Percentiles rank a stretch among this genome's conserved stretches.
Evolutionary conservation across 1,284 basidiomycete species (phyloP).

Genomic region (Sporisorium graminicola): DNA sequence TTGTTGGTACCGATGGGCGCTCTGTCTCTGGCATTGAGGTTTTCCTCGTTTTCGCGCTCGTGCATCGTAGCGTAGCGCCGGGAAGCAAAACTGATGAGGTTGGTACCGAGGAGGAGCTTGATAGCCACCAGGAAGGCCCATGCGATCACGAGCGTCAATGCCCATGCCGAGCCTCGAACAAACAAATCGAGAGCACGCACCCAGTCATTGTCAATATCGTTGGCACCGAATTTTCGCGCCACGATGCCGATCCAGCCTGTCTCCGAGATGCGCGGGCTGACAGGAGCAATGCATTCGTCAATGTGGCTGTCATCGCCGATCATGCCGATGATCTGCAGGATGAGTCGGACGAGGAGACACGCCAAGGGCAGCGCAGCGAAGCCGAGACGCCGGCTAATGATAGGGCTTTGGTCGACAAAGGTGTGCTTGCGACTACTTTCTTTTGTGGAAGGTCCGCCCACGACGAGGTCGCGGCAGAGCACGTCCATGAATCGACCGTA

Average conservation of each 20-base stretch:
- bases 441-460: constrained; percentile 75
- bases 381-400: constrained; percentile 91
- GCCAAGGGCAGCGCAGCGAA: constrained; percentile 93
- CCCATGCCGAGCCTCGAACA: constrained; percentile 48
- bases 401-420: constrained; percentile 94
- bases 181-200: constrained; percentile 39
- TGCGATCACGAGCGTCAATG: constrained; percentile 46
- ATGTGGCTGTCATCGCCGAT: constrained; percentile 72
- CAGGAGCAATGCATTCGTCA: constrained; percentile 68
- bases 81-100: constrained; percentile 62
- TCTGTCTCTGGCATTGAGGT: constrained; percentile 59
- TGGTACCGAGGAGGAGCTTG: constrained; percentile 66
- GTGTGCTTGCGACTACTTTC: constrained; percentile 75
- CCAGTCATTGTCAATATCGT: constrained; percentile 44
- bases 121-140: constrained; percentile 63
- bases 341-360: constrained; percentile 88
- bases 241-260: constrained; percentile 45
- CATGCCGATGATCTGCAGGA: constrained; percentile 80
- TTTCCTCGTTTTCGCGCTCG: constrained; percentile 62
- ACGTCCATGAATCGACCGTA: constrained; percentile 97
- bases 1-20: constrained; percentile 64
- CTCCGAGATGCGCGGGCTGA: constrained; percentile 19
- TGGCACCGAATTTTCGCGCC: constrained; percentile 33
- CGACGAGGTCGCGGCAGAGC: constrained; percentile 90
- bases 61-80: constrained; percentile 60